These are phyloP conservation scores for Neoboletus subvelutipes DNA, from an alignment of 768 basidiomycete species.

Conservation along the genomic window DNA sequence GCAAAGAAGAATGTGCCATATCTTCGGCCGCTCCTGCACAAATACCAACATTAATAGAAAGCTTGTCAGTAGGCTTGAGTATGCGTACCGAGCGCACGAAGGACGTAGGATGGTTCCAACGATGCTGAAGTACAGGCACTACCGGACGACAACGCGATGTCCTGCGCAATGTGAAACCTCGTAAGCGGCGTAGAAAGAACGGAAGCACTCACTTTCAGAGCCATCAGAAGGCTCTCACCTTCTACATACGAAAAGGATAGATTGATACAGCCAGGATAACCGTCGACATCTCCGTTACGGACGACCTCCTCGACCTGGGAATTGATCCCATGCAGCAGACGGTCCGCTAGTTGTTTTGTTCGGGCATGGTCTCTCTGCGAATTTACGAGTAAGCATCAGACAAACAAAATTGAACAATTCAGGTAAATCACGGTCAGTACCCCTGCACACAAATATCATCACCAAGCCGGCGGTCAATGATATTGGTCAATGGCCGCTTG, in stretches of 20 bases:
- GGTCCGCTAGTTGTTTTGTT: conserved; percentile 71
- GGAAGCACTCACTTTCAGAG: conserved; percentile 69
- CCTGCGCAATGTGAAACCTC: conserved; percentile 43
- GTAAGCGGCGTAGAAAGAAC: conserved; percentile 3
- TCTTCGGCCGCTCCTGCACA: conserved; percentile 87
- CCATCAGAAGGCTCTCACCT: conserved; percentile 97
- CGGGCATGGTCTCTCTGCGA: conserved; percentile 76
- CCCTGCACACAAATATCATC: conserved; percentile 85
- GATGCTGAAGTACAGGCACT: conserved; percentile 99
- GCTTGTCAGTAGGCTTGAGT: conserved; percentile 10
- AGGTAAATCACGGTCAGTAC: conserved; percentile 61
- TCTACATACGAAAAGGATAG: conserved; percentile 96
- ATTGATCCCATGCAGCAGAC: conserved; percentile 79
- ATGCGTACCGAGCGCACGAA: conserved; percentile 80
- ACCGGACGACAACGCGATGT: conserved; percentile 95
- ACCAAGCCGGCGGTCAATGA: conserved; percentile 49
- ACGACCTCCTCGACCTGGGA: conserved; percentile 86
- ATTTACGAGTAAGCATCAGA: conserved; percentile 1
- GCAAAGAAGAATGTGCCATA: conserved; percentile 97
- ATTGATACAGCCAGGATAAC: conserved; percentile 96
- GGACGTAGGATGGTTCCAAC: conserved; percentile 95
- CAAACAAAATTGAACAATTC: neutral
- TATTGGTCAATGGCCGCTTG: conserved; percentile 39
- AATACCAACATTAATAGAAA: neutral
- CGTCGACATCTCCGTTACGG: conserved; percentile 88